Base-by-base conservation (phyloP, 805 yeast genomes). In the Jamesozyma gamospora region DNA sequence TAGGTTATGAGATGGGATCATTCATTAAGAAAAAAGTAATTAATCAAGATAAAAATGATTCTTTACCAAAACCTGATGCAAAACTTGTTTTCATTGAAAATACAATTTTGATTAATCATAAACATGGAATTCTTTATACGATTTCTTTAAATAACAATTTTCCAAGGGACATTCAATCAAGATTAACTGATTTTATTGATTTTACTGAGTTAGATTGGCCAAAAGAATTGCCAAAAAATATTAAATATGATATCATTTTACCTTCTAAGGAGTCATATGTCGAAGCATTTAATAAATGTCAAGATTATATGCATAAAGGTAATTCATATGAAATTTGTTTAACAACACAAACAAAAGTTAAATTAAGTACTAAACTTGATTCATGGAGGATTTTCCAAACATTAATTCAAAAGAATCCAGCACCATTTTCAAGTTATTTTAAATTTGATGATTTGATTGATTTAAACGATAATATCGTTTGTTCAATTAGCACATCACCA, bases 261-360 rank as follows among this genome's bases (percentile, higher is more conserved):
- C 94, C 95, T 1, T 63, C 70, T 10, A 69, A 72, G 45, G 61
- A 63, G 0, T 51, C 62, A 1, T 92, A 92, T 58, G 53, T 65
- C 3, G 45, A 63, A 3, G 74, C 74, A 30, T 83, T 86, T 51
- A 51, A 65, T 0, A 42, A 65, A 35, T 85, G 95, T 56, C 90
- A 84, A 57, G 68, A 74, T 13, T 75, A 64, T 45, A 66, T 90
- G 34, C 74, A 69, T 38, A 61, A 78, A 6, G 98, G 98, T 10
- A 94, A 92, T 54, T 86, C 96, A 1, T 92, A 92, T 55, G 99
- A 92, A 56, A 69, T 92, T 13, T 92, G 98, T 55, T 67, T 92
- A 26, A 90, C 97, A 0, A 79, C 82, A 1, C 82, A 75, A 43
- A 82, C 90, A 41, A 67, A 67, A 39, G 67, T 85, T 12, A 60